Evolutionary conservation across 352 stramenopile genomes (phyloP).

Genomic region (Halophytophthora batemanensis): DNA sequence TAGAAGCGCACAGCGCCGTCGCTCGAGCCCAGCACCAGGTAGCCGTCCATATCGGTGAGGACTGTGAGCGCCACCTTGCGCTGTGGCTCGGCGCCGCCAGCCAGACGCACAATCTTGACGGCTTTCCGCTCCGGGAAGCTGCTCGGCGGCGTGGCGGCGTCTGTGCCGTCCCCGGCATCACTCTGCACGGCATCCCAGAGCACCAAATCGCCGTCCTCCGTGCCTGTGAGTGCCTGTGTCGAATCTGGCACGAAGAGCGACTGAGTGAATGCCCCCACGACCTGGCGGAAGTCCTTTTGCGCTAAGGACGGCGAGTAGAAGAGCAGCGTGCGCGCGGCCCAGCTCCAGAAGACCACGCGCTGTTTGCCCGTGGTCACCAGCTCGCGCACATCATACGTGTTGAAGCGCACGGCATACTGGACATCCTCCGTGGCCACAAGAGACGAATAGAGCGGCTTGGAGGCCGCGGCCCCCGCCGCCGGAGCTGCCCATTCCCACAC

Average conservation of each 20-base stretch:
- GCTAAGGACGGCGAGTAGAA: constrained; percentile 85
- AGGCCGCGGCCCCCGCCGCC: constrained; percentile 20
- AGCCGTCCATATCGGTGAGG: constrained; percentile 82
- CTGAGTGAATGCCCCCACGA: constrained; percentile 80
- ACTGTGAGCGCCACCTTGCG: constrained; percentile 53
- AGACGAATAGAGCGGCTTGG: constrained; percentile 50
- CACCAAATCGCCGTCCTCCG: constrained; percentile 83
- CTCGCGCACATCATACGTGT: constrained; percentile 85
- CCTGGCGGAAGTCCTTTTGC: constrained; percentile 78
- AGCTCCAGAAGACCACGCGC: constrained; percentile 90
- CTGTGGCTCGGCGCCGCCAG: constrained; percentile 39
- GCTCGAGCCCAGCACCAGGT: constrained; percentile 86
- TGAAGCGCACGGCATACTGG: constrained; percentile 86
- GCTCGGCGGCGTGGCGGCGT: constrained; percentile 19
- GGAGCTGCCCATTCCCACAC: constrained; percentile 88
- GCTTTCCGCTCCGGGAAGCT: constrained; percentile 68
- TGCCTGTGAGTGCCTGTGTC: constrained; percentile 82
- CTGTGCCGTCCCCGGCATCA: constrained; percentile 18
- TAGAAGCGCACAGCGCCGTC: constrained; percentile 93
- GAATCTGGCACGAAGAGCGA: constrained; percentile 87
- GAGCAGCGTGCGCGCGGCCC: constrained; percentile 70
- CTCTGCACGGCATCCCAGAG: constrained; percentile 76
- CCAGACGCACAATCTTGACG: constrained; percentile 82
- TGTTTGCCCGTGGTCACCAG: constrained; percentile 87
- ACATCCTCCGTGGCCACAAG: constrained; percentile 73